These are phyloP conservation scores for Aureobasidium sp. DNA, from an alignment of 2,329 filamentous ascomycete genomes.

Conservation along the genomic window DNA sequence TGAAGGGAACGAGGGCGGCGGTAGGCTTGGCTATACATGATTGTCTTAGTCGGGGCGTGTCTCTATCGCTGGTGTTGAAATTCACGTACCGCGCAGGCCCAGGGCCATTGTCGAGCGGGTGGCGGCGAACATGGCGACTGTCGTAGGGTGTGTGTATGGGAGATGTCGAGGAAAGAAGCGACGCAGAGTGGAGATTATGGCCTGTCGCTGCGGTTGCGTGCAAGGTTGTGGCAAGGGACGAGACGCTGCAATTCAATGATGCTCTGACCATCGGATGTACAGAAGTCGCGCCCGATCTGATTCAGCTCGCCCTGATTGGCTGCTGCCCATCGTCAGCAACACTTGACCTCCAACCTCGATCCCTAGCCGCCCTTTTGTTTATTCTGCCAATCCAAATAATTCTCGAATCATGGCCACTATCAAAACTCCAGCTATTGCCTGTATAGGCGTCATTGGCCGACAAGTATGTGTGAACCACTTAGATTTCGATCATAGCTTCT, in stretches of 20 bases:
- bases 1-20: slow-evolving; percentile 54
- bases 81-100: slow-evolving; percentile 47
- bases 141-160: not conserved
- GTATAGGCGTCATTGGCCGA: slow-evolving; percentile 88
- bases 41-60: slow-evolving; percentile 7
- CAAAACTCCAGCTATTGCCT: slow-evolving; percentile 70
- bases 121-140: slow-evolving; percentile 42
- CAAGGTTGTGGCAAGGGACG: slow-evolving; percentile 9
- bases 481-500: not conserved
- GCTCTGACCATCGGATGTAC: too few relatives aligned
- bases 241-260: slow-evolving; percentile 15
- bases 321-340: not conserved
- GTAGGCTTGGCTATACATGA: slow-evolving; percentile 55
- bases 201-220: slow-evolving; percentile 3
- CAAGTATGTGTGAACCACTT: slow-evolving; percentile 53
- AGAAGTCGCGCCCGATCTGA: not conserved
- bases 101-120: slow-evolving; percentile 47
- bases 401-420: slow-evolving; percentile 21
- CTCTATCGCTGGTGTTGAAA: not conserved
- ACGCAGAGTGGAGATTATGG: not conserved
- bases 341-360: slow-evolving; percentile 1
- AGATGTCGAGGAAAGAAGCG: slow-evolving; percentile 3
- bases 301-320: not conserved
- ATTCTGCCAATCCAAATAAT: not conserved
- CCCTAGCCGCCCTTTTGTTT: slow-evolving; percentile 3